A percentile compares a stretch with the other conserved stretches of the same genome.
Conservation (phyloP, 2,329 filamentous ascomycete species). For the Capronia americana region DNA sequence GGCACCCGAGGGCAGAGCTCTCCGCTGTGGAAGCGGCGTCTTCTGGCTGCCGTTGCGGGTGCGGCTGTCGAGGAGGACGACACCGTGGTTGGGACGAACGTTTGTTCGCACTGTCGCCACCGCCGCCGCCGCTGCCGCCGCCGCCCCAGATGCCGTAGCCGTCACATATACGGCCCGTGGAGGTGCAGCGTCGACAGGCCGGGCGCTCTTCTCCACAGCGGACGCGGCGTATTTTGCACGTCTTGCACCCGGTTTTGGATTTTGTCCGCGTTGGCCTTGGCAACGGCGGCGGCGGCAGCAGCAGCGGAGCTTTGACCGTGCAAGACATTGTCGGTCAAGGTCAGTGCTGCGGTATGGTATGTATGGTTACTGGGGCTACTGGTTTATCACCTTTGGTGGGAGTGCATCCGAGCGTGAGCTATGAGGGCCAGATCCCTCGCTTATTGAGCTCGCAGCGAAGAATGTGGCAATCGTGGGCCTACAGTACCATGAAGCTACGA, state of each 20-base stretch:
- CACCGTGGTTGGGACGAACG: neutral
- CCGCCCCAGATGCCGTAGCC: conserved; percentile 54
- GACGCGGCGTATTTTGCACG: conserved; percentile 41
- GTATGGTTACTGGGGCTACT: neutral
- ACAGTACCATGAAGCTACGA: too few species aligned
- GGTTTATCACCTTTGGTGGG: neutral
- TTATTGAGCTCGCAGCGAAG: too few species aligned
- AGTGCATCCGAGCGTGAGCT: neutral
- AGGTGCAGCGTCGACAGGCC: conserved; percentile 47
- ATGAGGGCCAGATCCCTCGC: too few species aligned
- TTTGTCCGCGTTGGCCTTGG: conserved; percentile 3
- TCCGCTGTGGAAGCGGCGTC: neutral
- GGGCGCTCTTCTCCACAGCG: conserved; percentile 51
- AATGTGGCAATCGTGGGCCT: too few species aligned
- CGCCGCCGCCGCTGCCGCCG: neutral
- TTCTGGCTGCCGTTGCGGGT: neutral
- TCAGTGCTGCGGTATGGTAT: neutral
- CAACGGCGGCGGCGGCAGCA: neutral
- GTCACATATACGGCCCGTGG: conserved; percentile 49
- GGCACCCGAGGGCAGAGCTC: neutral
- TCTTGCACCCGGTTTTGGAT: conserved; percentile 14
- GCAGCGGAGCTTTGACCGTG: neutral
- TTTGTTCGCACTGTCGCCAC: neutral
- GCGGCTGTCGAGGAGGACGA: neutral
- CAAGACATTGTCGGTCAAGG: neutral